These are phyloP conservation scores for Geotrichum histeridarum DNA, from an alignment of 1,139 yeast species.

Conservation along the genomic window DNA sequence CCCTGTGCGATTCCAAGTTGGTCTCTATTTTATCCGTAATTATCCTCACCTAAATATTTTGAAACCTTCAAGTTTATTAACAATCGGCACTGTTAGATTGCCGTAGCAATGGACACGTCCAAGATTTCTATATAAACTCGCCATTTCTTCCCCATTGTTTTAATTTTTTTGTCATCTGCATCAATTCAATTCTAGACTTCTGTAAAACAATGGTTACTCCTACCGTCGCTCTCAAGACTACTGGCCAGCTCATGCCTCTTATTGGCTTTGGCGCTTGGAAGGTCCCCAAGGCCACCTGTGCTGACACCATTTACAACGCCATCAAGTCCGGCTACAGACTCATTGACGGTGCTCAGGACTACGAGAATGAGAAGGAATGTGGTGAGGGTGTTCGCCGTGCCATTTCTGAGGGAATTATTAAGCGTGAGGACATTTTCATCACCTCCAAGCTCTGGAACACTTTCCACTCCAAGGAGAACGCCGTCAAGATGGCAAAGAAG, in stretches of 20 bases:
- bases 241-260: slow-evolving; percentile 44
- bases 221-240: slow-evolving; percentile 29
- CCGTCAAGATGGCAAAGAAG: slow-evolving; percentile 43
- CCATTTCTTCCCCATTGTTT: not conserved
- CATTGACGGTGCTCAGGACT: slow-evolving; percentile 43
- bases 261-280: slow-evolving; percentile 52
- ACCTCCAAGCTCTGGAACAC: slow-evolving; percentile 47
- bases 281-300: slow-evolving; percentile 39
- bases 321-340: slow-evolving; percentile 44
- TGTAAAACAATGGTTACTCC: slow-evolving; percentile 18
- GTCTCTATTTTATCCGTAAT: not conserved
- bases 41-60: not conserved
- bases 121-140: not conserved
- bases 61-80: not conserved
- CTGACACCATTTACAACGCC: slow-evolving; percentile 44
- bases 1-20: not conserved
- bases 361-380: slow-evolving; percentile 41
- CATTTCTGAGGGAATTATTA: slow-evolving; percentile 39
- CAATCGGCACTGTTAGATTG: not conserved
- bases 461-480: slow-evolving; percentile 44
- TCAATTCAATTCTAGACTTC: not conserved
- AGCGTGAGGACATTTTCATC: slow-evolving; percentile 41
- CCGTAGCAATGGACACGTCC: not conserved
- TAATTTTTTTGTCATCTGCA: not conserved
- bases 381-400: slow-evolving; percentile 42